These are phyloP conservation scores for Ophiostoma sp. DNA, from an alignment of 2,329 filamentous ascomycete species.

Conservation along the genomic window DNA sequence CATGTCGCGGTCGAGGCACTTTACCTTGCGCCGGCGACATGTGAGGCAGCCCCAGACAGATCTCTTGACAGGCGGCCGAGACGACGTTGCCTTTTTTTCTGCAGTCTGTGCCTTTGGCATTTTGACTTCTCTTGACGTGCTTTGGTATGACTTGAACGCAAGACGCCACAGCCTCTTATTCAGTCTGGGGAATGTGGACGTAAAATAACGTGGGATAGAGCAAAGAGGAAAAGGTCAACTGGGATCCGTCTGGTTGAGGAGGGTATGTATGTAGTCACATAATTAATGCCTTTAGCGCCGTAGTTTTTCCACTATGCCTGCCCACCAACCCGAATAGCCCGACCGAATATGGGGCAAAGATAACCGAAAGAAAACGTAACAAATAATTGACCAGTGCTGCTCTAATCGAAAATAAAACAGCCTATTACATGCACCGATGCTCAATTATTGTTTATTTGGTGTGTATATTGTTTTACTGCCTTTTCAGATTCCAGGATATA, in stretches of 20 bases:
- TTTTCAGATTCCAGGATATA: no score
- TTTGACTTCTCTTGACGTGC: neutral
- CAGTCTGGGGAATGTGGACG: neutral
- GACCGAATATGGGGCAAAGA: constrained; percentile 4
- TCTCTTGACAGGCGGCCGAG: constrained; percentile 8
- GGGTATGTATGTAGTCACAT: neutral
- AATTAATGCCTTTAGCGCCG: neutral
- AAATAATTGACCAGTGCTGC: neutral
- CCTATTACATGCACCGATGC: neutral
- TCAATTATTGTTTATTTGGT: neutral
- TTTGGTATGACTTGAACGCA: neutral
- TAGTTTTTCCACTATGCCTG: neutral
- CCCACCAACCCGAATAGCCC: neutral
- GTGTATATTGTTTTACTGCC: no score
- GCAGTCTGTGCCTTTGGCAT: neutral
- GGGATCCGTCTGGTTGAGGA: neutral
- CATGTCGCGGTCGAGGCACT: constrained; percentile 22
- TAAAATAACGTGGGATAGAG: neutral
- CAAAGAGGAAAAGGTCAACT: neutral
- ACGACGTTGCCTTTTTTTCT: neutral
- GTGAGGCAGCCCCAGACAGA: constrained; percentile 26
- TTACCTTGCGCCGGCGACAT: constrained; percentile 25
- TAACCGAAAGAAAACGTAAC: constrained; percentile 1
- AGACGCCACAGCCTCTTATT: neutral
- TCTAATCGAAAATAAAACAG: neutral